Evolutionary conservation across 768 basidiomycete genomes (phyloP), one percentile per base, ranked within the genome.

Genomic region (Amyloporia xantha): DNA sequence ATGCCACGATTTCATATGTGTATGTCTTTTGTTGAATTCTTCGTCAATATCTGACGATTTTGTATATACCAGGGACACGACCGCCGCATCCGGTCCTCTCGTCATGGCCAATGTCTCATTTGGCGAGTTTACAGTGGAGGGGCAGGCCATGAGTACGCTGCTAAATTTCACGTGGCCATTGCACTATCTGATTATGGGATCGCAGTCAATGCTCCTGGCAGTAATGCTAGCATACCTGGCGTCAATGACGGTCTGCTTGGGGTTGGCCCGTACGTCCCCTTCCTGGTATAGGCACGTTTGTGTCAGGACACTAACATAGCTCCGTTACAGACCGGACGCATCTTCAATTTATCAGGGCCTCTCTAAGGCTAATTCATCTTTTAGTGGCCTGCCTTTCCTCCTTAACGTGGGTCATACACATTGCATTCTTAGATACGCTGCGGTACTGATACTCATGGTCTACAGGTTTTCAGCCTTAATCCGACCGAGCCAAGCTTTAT

Each of bases 251-350:
- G 48, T 24, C 20, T 49, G 40, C 27, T 49, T 26, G 48, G 48
- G 4, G 28, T 49, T 23, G 48, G 48, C 27, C 48, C 48, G 48
- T 49, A 30, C 13, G 48, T 43, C 6, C n/a, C n/a, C n/a, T n/a
- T n/a, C n/a, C n/a, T n/a, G n/a, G n/a, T n/a, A n/a, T n/a, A n/a
- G n/a, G n/a, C n/a, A n/a, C 19, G 37, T 13, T 42, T 37, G 24
- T 40, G 26, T n/a, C n/a, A 20, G 17, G 10, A 11, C 30, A 13
- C 36, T 47, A 25, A 37, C 19, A 27, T 21, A 2, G 13, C 15
- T 19, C 28, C 38, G n/a, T 20, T 41, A 15, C 15, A 10, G 25
- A 23, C n/a, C 44, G 20, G 7, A 4, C 21, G 33, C 30, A 33
- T 17, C 13, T 33, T 33, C 3, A 28, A 28, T 36, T 28, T 20